phyloP scores from a whole-genome alignment of 2,329 filamentous ascomycete species.

The Epichloe amarillans region DNA sequence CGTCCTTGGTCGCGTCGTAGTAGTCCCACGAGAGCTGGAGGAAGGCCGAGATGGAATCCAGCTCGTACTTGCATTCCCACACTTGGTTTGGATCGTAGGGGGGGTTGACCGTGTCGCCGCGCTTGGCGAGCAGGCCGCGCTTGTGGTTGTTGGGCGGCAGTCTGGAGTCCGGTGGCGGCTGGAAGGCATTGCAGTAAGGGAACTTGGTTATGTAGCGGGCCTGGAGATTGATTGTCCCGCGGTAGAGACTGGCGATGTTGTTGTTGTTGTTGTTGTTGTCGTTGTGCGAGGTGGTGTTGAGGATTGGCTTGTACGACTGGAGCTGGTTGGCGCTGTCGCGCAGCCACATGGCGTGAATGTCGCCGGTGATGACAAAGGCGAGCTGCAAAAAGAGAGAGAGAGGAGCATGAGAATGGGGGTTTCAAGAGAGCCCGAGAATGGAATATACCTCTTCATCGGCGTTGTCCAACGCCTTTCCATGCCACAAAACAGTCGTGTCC shows the following conservation, averaged over 20 bases:
- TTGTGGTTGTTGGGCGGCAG: constrained; percentile 9
- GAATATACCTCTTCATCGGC: constrained; percentile 40
- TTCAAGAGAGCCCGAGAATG: too few relatives aligned
- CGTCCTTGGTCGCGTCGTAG: constrained; percentile 58
- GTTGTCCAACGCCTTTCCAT: constrained; percentile 42
- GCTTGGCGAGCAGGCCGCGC: constrained; percentile 8
- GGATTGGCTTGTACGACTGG: constrained; percentile 56
- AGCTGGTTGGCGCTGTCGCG: constrained; percentile 76
- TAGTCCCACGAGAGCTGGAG: constrained; percentile 73
- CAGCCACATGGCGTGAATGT: constrained; percentile 89
- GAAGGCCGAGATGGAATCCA: constrained; percentile 82
- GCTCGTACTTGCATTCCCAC: constrained; percentile 94
- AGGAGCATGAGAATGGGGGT: background rate
- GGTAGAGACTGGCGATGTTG: constrained; percentile 50
- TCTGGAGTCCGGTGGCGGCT: constrained; percentile 62
- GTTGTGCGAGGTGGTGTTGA: constrained; percentile 37
- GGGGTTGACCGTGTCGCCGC: constrained; percentile 46
- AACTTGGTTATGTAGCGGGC: constrained; percentile 53
- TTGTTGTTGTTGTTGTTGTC: constrained; percentile 18
- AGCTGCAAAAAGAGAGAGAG: constrained; percentile 28
- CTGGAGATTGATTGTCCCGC: constrained; percentile 66
- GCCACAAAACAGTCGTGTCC: constrained; percentile 60
- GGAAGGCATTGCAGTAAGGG: constrained; percentile 91
- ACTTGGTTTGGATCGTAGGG: constrained; percentile 55
- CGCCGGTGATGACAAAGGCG: constrained; percentile 71